A percentile compares a stretch with the other conserved stretches of the same genome.
These are phyloP conservation scores for Monilinia polystroma DNA, from an alignment of 2,329 filamentous ascomycete genomes.

Conservation along the genomic window DNA sequence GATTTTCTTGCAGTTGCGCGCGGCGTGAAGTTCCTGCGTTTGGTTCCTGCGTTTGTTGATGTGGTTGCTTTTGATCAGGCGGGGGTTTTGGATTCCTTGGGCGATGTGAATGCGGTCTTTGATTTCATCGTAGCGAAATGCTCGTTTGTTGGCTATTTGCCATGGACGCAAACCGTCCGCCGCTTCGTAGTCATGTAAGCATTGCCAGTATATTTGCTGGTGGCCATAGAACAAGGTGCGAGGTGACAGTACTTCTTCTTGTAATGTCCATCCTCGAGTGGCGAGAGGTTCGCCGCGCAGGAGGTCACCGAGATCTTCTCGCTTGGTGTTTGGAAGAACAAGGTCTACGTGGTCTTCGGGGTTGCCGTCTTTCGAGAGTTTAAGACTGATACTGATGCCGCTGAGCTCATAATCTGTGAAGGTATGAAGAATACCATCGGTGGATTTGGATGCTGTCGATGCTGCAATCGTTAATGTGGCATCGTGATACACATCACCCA, in stretches of 20 bases:
- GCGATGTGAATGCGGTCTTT: neutral
- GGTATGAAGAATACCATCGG: neutral
- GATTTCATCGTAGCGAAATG: neutral
- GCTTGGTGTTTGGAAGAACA: neutral
- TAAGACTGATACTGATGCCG: neutral
- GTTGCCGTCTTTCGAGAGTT: neutral
- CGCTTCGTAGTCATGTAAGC: neutral
- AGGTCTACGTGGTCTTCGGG: neutral
- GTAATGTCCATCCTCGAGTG: neutral
- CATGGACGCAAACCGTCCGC: neutral
- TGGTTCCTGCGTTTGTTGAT: neutral
- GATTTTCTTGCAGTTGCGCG: neutral
- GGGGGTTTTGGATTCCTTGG: neutral
- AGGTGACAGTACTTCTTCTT: conserved; percentile 4
- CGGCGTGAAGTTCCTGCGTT: neutral
- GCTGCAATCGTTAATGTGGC: conserved; percentile 12
- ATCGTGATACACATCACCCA: conserved; percentile 17
- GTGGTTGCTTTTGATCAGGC: neutral
- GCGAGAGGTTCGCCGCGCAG: neutral
- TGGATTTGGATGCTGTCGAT: neutral
- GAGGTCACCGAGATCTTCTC: neutral
- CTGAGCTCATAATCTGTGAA: neutral
- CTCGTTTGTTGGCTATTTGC: neutral
- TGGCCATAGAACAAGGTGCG: neutral
- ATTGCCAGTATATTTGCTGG: conserved; percentile 9